phyloP scores from a whole-genome alignment of 129 eudicot genomes.

The Arctium lappa region DNA sequence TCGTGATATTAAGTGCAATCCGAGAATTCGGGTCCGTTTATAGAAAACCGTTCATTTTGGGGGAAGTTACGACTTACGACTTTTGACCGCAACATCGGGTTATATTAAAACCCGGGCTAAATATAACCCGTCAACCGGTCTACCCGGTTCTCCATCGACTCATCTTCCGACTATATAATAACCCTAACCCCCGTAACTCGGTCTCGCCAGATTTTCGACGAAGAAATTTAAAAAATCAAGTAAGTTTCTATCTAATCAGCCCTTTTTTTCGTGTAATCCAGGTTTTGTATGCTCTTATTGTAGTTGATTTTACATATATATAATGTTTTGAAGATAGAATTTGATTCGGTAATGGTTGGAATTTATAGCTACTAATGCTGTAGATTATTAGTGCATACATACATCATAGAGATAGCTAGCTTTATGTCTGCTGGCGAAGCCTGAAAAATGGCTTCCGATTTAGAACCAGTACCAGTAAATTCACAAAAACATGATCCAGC shows the following conservation, averaged over 20 bases:
- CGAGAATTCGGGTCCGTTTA: not conserved
- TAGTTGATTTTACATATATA: not conserved
- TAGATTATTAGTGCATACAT: not conserved
- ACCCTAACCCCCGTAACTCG: slow-evolving; percentile 54
- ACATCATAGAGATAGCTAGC: not conserved
- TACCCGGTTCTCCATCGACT: slow-evolving; percentile 61
- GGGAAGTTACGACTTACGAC: slow-evolving; percentile 15
- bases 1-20: not conserved
- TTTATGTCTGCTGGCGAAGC: not conserved
- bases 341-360: slow-evolving; percentile 17
- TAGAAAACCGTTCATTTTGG: not conserved
- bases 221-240: slow-evolving; percentile 35
- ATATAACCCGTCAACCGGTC: slow-evolving; percentile 55
- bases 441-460: slow-evolving; percentile 52
- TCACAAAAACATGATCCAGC: slow-evolving; percentile 94
- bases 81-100: slow-evolving; percentile 37
- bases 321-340: slow-evolving; percentile 16
- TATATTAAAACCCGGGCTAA: slow-evolving; percentile 31
- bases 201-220: slow-evolving; percentile 27
- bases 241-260: slow-evolving; percentile 35
- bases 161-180: slow-evolving; percentile 34
- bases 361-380: slow-evolving; percentile 9
- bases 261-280: not conserved
- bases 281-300: slow-evolving; percentile 3
- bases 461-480: slow-evolving; percentile 71